These are phyloP conservation scores for Beauveria sp. DNA, from an alignment of 2,329 filamentous ascomycete species.

Conservation along the genomic window DNA sequence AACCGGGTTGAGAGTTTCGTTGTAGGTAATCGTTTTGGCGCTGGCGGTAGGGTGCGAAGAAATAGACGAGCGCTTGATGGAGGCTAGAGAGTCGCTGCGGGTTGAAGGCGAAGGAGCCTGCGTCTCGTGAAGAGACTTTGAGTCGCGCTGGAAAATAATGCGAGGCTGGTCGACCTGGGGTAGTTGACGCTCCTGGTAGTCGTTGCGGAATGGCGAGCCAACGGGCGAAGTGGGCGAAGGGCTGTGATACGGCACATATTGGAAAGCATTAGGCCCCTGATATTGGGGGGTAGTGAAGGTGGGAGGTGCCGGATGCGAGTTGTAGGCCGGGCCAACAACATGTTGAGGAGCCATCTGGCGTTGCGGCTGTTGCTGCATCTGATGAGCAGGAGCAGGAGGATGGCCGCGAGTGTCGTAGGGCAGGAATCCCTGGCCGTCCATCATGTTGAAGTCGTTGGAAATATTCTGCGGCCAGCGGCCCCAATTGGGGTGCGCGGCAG, in stretches of 20 bases:
- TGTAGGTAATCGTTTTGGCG: conserved; percentile 36
- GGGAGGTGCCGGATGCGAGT: conserved; percentile 28
- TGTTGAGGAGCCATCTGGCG: conserved; percentile 40
- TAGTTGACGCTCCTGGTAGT: conserved; percentile 24
- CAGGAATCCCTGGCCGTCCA: conserved; percentile 40
- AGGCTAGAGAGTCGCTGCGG: conserved; percentile 26
- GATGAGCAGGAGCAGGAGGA: conserved; percentile 24
- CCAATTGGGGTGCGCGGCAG: conserved; percentile 41
- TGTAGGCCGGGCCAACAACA: conserved; percentile 37
- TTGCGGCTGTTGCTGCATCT: conserved; percentile 28
- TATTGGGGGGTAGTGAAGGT: conserved; percentile 36
- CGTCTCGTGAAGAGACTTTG: conserved; percentile 24
- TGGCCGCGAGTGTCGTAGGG: conserved; percentile 38
- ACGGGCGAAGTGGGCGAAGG: conserved; percentile 27
- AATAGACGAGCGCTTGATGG: conserved; percentile 14
- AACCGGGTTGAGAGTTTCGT: conserved; percentile 38
- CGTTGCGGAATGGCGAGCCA: conserved; percentile 26
- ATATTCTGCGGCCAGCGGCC: conserved; percentile 47
- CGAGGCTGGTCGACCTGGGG: conserved; percentile 18
- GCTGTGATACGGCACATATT: conserved; percentile 35
- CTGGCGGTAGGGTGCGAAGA: conserved; percentile 22
- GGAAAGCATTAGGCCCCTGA: conserved; percentile 34
- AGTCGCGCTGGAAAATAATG: conserved; percentile 20
- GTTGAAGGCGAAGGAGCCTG: conserved; percentile 24
- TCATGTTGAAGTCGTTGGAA: conserved; percentile 38